phyloP scores from a whole-genome alignment of 306 rosid species.

The Prinsepia uniflora region DNA sequence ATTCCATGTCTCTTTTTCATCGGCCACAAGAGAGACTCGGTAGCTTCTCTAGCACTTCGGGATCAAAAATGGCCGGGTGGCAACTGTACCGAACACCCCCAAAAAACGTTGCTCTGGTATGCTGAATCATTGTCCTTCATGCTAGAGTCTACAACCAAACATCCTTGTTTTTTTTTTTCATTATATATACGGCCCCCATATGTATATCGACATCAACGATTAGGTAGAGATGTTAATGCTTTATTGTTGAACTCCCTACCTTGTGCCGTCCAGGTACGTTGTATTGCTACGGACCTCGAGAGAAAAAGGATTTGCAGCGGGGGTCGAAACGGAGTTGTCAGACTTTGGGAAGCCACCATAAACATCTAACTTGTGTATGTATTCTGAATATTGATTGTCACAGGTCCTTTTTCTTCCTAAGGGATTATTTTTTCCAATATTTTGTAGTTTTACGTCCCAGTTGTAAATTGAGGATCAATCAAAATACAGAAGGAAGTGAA shows the following conservation, averaged over 20 bases:
- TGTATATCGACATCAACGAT: neutral
- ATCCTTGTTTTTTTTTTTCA: neutral
- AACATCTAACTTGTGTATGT: constrained; percentile 49
- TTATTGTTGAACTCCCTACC: constrained; percentile 13
- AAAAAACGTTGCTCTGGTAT: constrained; percentile 84
- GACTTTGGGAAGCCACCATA: constrained; percentile 99
- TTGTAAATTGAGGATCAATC: no score
- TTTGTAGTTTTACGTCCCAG: no score
- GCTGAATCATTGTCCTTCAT: constrained; percentile 18
- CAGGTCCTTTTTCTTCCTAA: neutral
- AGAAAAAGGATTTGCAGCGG: constrained; percentile 98
- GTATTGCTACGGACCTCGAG: constrained; percentile 83
- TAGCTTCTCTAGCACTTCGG: constrained; percentile 57
- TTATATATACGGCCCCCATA: neutral
- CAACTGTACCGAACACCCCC: constrained; percentile 97
- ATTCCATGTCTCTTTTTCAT: constrained; percentile 89
- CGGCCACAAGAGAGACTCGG: constrained; percentile 99
- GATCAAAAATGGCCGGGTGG: constrained; percentile 89
- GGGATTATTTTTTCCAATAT: neutral
- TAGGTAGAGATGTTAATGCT: neutral
- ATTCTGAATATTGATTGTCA: neutral
- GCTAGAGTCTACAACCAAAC: neutral
- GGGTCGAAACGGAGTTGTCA: constrained; percentile 85
- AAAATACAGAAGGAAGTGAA: no score
- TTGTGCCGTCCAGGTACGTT: constrained; percentile 60